phyloP scores from a whole-genome alignment of 192 early-diverging fungal species.

The Pilaira anomala region DNA sequence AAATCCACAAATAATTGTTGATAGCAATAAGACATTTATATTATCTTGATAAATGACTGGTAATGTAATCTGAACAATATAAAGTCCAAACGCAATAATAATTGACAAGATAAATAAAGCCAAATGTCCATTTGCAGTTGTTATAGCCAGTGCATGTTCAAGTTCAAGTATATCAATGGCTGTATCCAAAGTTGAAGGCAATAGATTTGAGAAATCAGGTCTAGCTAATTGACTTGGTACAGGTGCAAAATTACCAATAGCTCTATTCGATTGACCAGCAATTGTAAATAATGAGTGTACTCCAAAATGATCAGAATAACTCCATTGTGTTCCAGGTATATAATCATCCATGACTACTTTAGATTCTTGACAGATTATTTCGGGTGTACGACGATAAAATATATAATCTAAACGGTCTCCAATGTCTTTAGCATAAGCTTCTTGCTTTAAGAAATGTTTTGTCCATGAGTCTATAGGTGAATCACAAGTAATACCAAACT shows the following conservation, averaged over 20 bases:
- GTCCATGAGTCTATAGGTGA: constrained; percentile 54
- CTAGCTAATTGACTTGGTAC: background rate
- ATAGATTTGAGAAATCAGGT: constrained; percentile 4
- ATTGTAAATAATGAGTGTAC: constrained; percentile 44
- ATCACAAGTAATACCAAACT: constrained; percentile 52
- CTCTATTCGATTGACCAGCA: background rate
- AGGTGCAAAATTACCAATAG: constrained; percentile 1
- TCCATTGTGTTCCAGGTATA: constrained; percentile 30
- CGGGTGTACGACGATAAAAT: constrained; percentile 43
- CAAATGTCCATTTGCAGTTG: constrained; percentile 2
- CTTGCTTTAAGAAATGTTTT: constrained; percentile 40
- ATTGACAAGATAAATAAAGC: background rate
- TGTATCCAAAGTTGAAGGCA: background rate
- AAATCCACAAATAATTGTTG: constrained; percentile 5
- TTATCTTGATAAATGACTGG: background rate
- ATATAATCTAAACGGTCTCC: constrained; percentile 56
- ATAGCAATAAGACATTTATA: background rate
- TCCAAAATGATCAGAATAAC: constrained; percentile 53
- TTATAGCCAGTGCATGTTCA: constrained; percentile 3
- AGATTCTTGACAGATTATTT: constrained; percentile 35
- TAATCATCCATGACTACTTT: constrained; percentile 32
- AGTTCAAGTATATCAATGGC: background rate
- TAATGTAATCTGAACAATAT: constrained; percentile 8
- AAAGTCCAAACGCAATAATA: background rate
- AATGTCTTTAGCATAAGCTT: constrained; percentile 20